Base-by-base conservation (phyloP, 495 filamentous ascomycete species). In the Pyronema domesticum region DNA sequence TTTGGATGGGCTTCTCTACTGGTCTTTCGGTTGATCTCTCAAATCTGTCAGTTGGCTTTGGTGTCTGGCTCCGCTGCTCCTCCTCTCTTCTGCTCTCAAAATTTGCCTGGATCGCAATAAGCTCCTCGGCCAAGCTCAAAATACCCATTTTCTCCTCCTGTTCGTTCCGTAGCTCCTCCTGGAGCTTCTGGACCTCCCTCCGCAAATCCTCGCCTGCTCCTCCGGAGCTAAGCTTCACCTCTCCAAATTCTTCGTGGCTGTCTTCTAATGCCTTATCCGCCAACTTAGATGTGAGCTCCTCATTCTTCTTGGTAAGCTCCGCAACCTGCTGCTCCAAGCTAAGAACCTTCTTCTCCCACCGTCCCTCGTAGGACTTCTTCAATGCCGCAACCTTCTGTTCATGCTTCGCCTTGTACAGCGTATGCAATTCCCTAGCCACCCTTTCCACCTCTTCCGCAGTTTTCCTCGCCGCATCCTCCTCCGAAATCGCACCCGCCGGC, bases 371-470 rank as follows among this genome's bases (percentile, higher is more conserved):
- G 67, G 81, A 88, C 67, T 95, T 95, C 71, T 95, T 95, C 55
- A 98, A 73, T 7, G 87, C 88, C 0, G 83, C 77, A 23, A 96
- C 89, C 70, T 98, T 98, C 46, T 79, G 83, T 70, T 95, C 89
- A 65, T 98, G 93, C 65, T 98, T 98, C 65, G 78, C 76, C 69
- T 95, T 95, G 73, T 98, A 98, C n/a, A 94, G 74, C 0, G 77
- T 74, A 62, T 98, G 91, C 19, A 96, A 74, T 61, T 98, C 91
- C 9, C 83, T 76, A 2, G 85, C 89, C 33, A 94, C 85, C 55
- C 82, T 83, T 67, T 89, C 85, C n/a, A 96, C 85, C 13, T 93
- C 89, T 37, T 86, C 79, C 59, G 95, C 86, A 15, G 87, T 79
- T 9, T 17, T 40, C 30, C 36, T 50, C 13, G 18, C 11, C 18